Evolutionary conservation across 164 flowering plant genomes (phyloP), one percentile per base, ranked within the genome.

Genomic region (Hamamelis virginiana): DNA sequence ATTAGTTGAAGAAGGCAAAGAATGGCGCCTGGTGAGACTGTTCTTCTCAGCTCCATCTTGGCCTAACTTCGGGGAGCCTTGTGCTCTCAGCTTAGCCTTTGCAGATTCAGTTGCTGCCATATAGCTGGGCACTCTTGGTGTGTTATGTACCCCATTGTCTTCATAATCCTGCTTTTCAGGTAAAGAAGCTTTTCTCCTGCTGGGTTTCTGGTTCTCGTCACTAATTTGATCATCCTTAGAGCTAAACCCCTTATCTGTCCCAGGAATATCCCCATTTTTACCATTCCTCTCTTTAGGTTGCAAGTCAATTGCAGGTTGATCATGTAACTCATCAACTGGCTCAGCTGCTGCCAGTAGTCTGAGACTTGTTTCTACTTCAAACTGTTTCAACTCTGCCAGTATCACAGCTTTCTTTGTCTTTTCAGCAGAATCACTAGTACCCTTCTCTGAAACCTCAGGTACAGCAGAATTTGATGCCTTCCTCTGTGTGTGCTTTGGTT

Each of bases 71-170:
- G 84, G 75, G 13, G 89, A 71, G 21, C 76, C 85, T 68, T 85
- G 87, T 45, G 65, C 81, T 69, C 86, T 79, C 26, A 82, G 81
- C 70, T 80, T 87, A 19, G 91, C 87, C 72, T 82, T 87, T 25
- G 86, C 89, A 68, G 89, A 87, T 76, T 80, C 70, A 74, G 91
- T 84, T 13, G 89, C 72, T 14, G 83, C 81, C 89, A 87, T 87
- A 63, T 84, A 81, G 65, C 84, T 78, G 11, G 82, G 84, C 48
- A 76, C 11, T 4, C 60, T 72, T 13, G 73, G 68, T 3, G 62
- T 66, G 52, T 66, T 74, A 18, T 76, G 76, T 15, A 60, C 28
- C 26, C 50, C 79, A 68, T 74, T 72, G 50, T 78, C 84, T 62
- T 57, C 52, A 51, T 50, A 21, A 12, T 76, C 80, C 21, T 70